Evolutionary conservation across 2,329 filamentous ascomycete species (phyloP).

Genomic region (Xylaria sp.): DNA sequence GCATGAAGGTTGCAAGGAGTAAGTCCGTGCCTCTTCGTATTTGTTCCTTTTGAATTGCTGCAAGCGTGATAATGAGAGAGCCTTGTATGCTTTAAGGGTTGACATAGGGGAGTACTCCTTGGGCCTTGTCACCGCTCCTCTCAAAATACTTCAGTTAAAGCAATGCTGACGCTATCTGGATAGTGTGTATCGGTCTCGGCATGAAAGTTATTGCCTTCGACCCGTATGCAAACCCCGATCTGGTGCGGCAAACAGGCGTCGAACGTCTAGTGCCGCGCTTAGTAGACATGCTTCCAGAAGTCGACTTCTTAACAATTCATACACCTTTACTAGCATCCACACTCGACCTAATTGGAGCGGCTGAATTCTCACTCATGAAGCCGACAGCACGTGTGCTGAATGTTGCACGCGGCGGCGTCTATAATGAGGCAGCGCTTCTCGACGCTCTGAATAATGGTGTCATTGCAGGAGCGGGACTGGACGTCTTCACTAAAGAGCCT

Average conservation of each 20-base stretch:
- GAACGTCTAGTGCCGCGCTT: conserved; percentile 65
- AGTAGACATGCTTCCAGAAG: conserved; percentile 68
- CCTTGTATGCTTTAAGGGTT: not conserved
- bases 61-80: too few species aligned
- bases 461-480: conserved; percentile 80
- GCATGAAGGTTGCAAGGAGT: conserved; percentile 73
- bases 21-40: conserved; percentile 18
- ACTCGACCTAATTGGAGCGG: conserved; percentile 74
- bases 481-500: conserved; percentile 83
- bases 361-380: conserved; percentile 77
- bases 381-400: conserved; percentile 78
- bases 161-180: not conserved
- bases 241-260: conserved; percentile 75
- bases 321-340: conserved; percentile 83
- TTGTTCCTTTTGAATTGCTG: not conserved
- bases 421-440: conserved; percentile 79
- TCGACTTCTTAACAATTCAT: conserved; percentile 84
- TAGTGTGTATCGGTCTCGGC: conserved; percentile 39
- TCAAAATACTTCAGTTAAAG: too few species aligned
- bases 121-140: not conserved
- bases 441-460: conserved; percentile 74
- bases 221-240: conserved; percentile 79
- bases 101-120: not conserved
- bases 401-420: conserved; percentile 81
- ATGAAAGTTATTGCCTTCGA: conserved; percentile 79